Evolutionary conservation across 768 basidiomycete genomes (phyloP).

Genomic region (Boletus vermiculosoides): DNA sequence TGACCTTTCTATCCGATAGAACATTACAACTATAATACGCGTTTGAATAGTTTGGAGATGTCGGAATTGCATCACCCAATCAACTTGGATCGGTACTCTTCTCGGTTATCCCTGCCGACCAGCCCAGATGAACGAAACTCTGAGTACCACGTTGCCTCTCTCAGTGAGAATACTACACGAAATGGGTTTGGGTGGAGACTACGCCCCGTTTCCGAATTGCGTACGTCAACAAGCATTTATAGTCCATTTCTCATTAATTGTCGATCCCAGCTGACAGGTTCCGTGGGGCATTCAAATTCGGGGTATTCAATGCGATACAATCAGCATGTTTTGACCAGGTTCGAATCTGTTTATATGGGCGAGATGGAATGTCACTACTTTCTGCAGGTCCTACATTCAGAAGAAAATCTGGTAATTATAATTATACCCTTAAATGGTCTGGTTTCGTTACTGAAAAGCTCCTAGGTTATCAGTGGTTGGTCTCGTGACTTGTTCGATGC

Average conservation of each 20-base stretch:
- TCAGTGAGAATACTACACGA: slow-evolving; percentile 26
- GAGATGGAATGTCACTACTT: not conserved
- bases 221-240: slow-evolving; percentile 38
- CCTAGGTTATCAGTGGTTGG: slow-evolving; percentile 71
- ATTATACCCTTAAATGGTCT: not conserved
- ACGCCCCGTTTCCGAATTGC: slow-evolving; percentile 71
- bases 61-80: not conserved
- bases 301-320: slow-evolving; percentile 90
- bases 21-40: not conserved
- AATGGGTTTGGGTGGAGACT: slow-evolving; percentile 49
- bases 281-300: slow-evolving; percentile 81
- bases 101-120: not conserved
- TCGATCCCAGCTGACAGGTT: slow-evolving; percentile 68
- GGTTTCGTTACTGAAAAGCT: slow-evolving; percentile 10
- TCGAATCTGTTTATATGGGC: slow-evolving; percentile 2
- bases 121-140: not conserved
- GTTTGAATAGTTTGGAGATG: not conserved
- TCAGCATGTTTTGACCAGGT: slow-evolving; percentile 79
- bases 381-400: slow-evolving; percentile 52
- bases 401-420: slow-evolving; percentile 65
- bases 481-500: slow-evolving; percentile 5
- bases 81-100: not conserved
- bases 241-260: slow-evolving; percentile 4
- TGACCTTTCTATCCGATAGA: slow-evolving; percentile 8
- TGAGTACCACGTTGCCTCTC: not conserved